Evolutionary conservation across 1,284 basidiomycete species (phyloP), one percentile per base, ranked within the genome.

Genomic region (Ustilago trichophora): DNA sequence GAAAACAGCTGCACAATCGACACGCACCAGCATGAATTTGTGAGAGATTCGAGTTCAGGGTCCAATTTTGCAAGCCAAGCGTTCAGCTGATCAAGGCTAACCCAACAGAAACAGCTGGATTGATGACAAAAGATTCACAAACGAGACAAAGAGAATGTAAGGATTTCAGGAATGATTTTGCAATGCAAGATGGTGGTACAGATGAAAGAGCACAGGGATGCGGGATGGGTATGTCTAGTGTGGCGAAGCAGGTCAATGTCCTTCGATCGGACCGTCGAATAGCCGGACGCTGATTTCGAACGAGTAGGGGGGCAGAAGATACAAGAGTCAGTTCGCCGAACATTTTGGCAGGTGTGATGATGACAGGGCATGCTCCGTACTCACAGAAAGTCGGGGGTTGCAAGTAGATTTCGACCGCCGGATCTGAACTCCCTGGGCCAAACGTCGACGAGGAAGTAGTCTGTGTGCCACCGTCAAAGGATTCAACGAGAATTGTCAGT

Each of bases 391-490:
- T 85, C 83, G 0, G 93, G 93, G 1, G 93, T 89, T 50, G 90
- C 88, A 54, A 90, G 89, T 72, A 93, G 86, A 41, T 90, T 83
- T 2, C 87, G 88, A 45, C 87, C 86, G 0, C 90, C 90, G 16
- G 90, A 91, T 3, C 88, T 84, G 87, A 94, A 91, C 83, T 98
- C 95, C 58, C 91, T 85, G 21, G 90, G 89, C 96, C 95, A 98
- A 2, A 95, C 91, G 74, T 97, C 93, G 49, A 92, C 86, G 73
- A 96, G 82, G 83, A 98, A 98, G 88, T 94, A 96, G 42, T 75
- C 75, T 73, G 57, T 16, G 13, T 16, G 13, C 18, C 31, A 24
- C 15, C 4, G 13, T 24, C 26, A 50, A 6, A 40, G 11, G 19
- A 25, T 22, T 38, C 3, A 41, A 5, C 16, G 38, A 35, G 31